Conservation (phyloP, 257 asterid species). For the Petunia axillaris region DNA sequence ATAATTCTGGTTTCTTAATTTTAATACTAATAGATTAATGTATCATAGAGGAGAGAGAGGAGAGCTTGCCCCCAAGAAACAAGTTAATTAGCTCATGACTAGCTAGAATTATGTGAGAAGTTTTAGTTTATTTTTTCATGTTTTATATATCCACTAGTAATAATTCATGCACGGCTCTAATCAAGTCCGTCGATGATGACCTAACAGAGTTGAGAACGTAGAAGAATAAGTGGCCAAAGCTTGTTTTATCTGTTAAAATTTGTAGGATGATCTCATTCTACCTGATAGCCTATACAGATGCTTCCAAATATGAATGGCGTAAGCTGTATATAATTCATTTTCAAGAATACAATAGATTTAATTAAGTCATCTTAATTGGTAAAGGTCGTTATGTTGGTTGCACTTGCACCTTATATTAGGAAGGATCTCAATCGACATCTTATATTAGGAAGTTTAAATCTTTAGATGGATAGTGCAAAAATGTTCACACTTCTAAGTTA, state of each 20-base stretch:
- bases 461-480: too few species aligned
- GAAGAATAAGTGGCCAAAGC: neutral
- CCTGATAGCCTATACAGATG: slow-evolving; percentile 3
- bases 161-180: slow-evolving; percentile 27
- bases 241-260: slow-evolving; percentile 27
- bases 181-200: slow-evolving; percentile 19
- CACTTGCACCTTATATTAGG: too few species aligned
- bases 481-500: too few species aligned
- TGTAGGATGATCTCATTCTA: slow-evolving; percentile 24
- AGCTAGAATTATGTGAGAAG: neutral
- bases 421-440: neutral
- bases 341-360: neutral
- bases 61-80: neutral
- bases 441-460: too few species aligned
- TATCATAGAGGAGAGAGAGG: slow-evolving; percentile 31
- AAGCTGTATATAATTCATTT: neutral
- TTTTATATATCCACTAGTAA: slow-evolving; percentile 21
- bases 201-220: neutral
- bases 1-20: neutral
- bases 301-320: slow-evolving; percentile 6
- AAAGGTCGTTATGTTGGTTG: slow-evolving; percentile 39
- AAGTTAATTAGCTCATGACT: neutral
- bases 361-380: neutral
- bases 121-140: neutral
- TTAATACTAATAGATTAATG: neutral